Percentiles rank a stretch among this genome's conserved stretches.
Evolutionary conservation across 1,284 basidiomycete species (phyloP).

Genomic region (Puccinia coronata): DNA sequence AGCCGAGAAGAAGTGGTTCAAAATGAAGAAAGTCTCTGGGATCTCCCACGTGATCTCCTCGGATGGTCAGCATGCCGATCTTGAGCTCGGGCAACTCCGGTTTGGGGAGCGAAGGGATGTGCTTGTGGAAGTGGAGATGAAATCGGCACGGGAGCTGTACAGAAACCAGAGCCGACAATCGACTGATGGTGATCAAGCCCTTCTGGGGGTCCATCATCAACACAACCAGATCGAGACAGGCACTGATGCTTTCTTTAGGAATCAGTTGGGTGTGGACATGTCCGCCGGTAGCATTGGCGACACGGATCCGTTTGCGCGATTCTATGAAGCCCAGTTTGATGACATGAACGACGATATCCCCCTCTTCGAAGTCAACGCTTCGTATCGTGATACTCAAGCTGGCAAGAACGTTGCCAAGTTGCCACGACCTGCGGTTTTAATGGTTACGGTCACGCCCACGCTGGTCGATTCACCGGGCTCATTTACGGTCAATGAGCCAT

Average conservation of each 20-base stretch:
- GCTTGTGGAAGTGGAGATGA: constrained; percentile 86
- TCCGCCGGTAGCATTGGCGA: not conserved
- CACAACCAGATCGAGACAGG: constrained; percentile 33
- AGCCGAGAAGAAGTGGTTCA: constrained; percentile 75
- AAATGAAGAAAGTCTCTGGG: constrained; percentile 85
- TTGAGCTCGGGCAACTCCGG: constrained; percentile 87
- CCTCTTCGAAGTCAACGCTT: constrained; percentile 69
- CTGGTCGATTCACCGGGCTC: constrained; percentile 32
- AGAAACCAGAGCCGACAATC: constrained; percentile 1
- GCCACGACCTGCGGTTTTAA: constrained; percentile 81
- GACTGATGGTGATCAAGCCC: not conserved
- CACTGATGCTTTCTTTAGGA: constrained; percentile 65
- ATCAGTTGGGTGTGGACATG: constrained; percentile 64
- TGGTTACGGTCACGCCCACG: constrained; percentile 75
- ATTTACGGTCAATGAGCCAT: constrained; percentile 68
- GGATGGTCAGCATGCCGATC: constrained; percentile 87
- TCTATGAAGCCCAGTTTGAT: constrained; percentile 63
- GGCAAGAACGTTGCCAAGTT: constrained; percentile 78
- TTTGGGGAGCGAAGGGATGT: constrained; percentile 92
- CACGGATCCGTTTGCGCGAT: not conserved
- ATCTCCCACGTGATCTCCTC: constrained; percentile 77
- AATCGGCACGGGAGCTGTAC: constrained; percentile 58
- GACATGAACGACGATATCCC: constrained; percentile 60
- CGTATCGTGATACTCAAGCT: constrained; percentile 83
- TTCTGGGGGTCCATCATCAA: not conserved